Evolutionary conservation across 805 yeast genomes (phyloP), one percentile per base, ranked within the genome.

Genomic region (Saccharomyces kudriavzevii): DNA sequence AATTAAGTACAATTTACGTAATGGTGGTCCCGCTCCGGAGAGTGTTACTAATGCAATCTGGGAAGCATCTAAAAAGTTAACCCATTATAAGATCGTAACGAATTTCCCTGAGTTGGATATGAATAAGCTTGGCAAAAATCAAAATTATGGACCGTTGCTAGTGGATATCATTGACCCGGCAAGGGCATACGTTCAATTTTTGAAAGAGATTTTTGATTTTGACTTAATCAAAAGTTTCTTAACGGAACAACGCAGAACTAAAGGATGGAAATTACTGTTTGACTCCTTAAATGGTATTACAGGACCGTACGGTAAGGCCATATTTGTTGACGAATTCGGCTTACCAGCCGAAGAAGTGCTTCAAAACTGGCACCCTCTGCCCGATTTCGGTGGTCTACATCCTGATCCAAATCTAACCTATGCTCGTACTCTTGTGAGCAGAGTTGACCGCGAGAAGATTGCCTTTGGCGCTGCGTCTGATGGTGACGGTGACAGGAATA

Each of bases 21-120:
- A 92, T 67, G 99, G 99, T 60, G 99, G 97, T 2, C 99, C 99
- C 45, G 98, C 98, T 10, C 99, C 99, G 11, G 99, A 92, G 70
- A 74, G 86, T 14, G 95, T 94, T 55, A 92, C 99, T 11, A 81
- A 92, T 74, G 81, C 84, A 70, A 94, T 92, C 66, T 94, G 74
- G 74, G 91, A 83, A 55, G 77, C 74, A 28, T 81, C 96, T 22
- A 79, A 77, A 66, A 64, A 70, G 45, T 74, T 94, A 62, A 68
- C 77, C 6, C 66, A 73, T 48, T 92, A 89, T 74, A 82, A 83
- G 67, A 78, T 80, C 53, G 71, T 80, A 20, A 69, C 70, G 40
- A 79, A 81, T 50, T 73, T 89, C 52, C 88, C 87, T 22, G 66
- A 72, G n/a, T 69, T 92, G 51, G 90, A 89, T 64, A 69, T 91